Conservation (phyloP, 2,329 filamentous ascomycete genomes). For the Ustilaginoidea virens region DNA sequence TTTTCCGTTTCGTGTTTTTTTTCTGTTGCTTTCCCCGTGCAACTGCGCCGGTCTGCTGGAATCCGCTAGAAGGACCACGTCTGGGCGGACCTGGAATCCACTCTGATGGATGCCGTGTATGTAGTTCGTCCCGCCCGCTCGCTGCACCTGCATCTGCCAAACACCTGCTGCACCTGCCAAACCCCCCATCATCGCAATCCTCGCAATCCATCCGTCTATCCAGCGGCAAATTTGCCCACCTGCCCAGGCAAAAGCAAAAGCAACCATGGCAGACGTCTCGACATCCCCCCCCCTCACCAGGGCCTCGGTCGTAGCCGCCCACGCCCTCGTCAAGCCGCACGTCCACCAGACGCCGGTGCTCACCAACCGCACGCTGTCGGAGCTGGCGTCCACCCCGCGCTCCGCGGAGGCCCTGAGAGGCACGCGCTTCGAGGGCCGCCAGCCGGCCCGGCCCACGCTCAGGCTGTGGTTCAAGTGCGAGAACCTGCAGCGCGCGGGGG, state of each 20-base stretch:
- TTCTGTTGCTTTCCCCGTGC: no score
- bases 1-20: no score
- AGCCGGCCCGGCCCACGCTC: constrained; percentile 48
- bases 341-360: constrained; percentile 75
- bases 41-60: no score
- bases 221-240: background rate
- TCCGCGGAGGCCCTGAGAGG: constrained; percentile 37
- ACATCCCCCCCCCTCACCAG: constrained; percentile 54
- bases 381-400: constrained; percentile 59
- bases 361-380: constrained; percentile 60
- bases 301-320: constrained; percentile 54
- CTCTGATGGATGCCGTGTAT: no score
- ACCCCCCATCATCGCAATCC: no score
- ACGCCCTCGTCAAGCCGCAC: constrained; percentile 55
- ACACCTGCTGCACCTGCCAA: no score
- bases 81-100: no score
- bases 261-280: constrained; percentile 4
- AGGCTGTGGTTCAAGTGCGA: constrained; percentile 90
- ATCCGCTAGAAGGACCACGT: no score
- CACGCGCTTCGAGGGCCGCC: constrained; percentile 39
- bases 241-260: background rate
- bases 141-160: no score
- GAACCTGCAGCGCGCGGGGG: constrained; percentile 78
- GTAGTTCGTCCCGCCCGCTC: no score
- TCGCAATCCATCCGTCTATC: background rate